Base-by-base conservation (phyloP, 2,329 filamentous ascomycete species). In the Diaporthe citriasiana region DNA sequence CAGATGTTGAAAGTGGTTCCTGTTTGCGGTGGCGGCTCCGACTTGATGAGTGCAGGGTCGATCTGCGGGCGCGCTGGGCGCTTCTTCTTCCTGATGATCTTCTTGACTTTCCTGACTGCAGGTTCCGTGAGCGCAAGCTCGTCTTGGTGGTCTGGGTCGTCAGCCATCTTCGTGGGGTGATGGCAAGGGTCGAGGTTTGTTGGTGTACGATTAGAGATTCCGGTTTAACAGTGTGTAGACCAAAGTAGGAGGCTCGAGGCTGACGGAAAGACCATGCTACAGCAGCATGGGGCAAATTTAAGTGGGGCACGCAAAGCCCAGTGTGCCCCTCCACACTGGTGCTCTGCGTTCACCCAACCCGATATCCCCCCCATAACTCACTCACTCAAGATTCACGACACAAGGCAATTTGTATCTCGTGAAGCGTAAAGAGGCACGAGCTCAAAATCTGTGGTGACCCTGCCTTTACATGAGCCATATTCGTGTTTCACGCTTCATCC, bases 1-100 rank as follows among this genome's bases (percentile, higher is more conserved):
- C 95, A 98, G 80, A 97, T 97, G 84, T 99, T 99, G 89, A 97
- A 99, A 74, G 95, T 95, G 0, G 94, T 97, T 70, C 97, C 97
- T 0, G 96, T 98, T 80, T 98, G 95, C 1, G 94, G 94, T 22
- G 95, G 95, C 5, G 94, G 93, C 79, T 98, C 95, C 45, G 93
- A 93, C 79, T 93, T 94, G 84, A 97, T 90, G 56, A 92, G 92
- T 53, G 93, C 91, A 1, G 95, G 91, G 80, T 99, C 97, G 79
- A 98, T 93, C 85, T 99, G 97, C 0, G 94, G 93, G 74, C 96
- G 92, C 60, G 97, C 97, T 42, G 97, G 97, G 51, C 95, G 90
- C 80, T 93, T 93, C 87, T 98, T 98, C 82, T 94, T 95, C 76
- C 95, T 92, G 78, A 98, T 93, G 78, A 98, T 94, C 87, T 96